Evolutionary conservation across 1,284 basidiomycete species (phyloP).

Genomic region (Afroboletus lepidellus): DNA sequence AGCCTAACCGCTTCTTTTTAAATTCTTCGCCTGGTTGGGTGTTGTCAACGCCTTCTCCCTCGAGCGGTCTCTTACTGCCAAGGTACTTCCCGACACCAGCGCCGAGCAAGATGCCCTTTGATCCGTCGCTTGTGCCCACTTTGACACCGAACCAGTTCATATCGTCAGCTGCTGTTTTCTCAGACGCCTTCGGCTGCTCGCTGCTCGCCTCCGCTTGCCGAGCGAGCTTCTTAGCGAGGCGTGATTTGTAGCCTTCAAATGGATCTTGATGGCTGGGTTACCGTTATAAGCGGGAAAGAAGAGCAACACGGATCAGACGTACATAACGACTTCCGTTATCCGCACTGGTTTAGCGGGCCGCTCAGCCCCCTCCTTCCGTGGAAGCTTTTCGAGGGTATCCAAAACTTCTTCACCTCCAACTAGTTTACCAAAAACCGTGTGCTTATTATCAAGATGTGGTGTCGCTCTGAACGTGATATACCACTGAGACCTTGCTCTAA

Average conservation of each 20-base stretch:
- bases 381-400: slow-evolving; percentile 78
- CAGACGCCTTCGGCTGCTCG: slow-evolving; percentile 22
- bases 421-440: slow-evolving; percentile 95
- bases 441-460: slow-evolving; percentile 80
- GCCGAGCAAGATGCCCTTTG: slow-evolving; percentile 29
- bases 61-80: slow-evolving; percentile 48
- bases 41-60: slow-evolving; percentile 14
- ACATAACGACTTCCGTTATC: slow-evolving; percentile 80
- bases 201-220: slow-evolving; percentile 52
- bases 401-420: slow-evolving; percentile 93
- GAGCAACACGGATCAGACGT: slow-evolving; percentile 25
- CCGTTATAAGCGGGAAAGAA: not conserved
- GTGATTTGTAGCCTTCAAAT: slow-evolving; percentile 79
- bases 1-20: slow-evolving; percentile 76
- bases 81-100: slow-evolving; percentile 67
- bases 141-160: slow-evolving; percentile 85
- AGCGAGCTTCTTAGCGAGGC: slow-evolving; percentile 72
- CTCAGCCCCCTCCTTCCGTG: slow-evolving; percentile 82
- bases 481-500: slow-evolving; percentile 75
- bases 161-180: slow-evolving; percentile 57
- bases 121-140: slow-evolving; percentile 48
- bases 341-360: slow-evolving; percentile 80
- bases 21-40: slow-evolving; percentile 39
- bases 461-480: slow-evolving; percentile 85
- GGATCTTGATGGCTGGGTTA: slow-evolving; percentile 73